Conservation (phyloP, 2,329 filamentous ascomycete species). For the Emmonsia crescens region DNA sequence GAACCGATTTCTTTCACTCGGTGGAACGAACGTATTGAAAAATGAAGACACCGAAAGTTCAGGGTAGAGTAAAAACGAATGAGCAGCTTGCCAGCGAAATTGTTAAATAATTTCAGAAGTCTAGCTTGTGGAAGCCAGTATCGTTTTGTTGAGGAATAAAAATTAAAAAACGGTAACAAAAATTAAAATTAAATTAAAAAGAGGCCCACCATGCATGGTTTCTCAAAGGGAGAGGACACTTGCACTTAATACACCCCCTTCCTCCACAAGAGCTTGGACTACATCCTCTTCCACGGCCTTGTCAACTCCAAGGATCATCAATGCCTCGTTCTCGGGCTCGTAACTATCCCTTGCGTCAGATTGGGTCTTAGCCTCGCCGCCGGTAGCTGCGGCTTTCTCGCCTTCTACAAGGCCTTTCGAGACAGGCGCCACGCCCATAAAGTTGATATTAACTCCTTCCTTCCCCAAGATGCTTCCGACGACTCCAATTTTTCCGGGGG, state of each 20-base stretch:
- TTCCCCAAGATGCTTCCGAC: conserved; percentile 61
- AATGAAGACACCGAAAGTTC: neutral
- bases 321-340: conserved; percentile 49
- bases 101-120: neutral
- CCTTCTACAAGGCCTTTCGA: conserved; percentile 15
- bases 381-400: conserved; percentile 12
- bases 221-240: conserved; percentile 39
- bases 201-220: neutral
- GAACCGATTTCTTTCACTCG: neutral
- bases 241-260: conserved; percentile 44
- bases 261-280: conserved; percentile 37
- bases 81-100: neutral
- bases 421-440: conserved; percentile 59
- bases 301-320: conserved; percentile 73
- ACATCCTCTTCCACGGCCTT: conserved; percentile 50
- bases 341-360: conserved; percentile 14
- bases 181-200: neutral
- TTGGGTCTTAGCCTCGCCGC: conserved; percentile 14
- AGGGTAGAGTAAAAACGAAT: neutral
- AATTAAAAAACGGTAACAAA: no score
- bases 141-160: neutral
- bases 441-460: conserved; percentile 65
- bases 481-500: conserved; percentile 70
- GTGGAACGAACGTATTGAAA: neutral
- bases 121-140: neutral